Percentiles rank a stretch among this genome's conserved stretches.
Evolutionary conservation across 768 basidiomycete species (phyloP).

Genomic region (Wakefieldia striispora): DNA sequence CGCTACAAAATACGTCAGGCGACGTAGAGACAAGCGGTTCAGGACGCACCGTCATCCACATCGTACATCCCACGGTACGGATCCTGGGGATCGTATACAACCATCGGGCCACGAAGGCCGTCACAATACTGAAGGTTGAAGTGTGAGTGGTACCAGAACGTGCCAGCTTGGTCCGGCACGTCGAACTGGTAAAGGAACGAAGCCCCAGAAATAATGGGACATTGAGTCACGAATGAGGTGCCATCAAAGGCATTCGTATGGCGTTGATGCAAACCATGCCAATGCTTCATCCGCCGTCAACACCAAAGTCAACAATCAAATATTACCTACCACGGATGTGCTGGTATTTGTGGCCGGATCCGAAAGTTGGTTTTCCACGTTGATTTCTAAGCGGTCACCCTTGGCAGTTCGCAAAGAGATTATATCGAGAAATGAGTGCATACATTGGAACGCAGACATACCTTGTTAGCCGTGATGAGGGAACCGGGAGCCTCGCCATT

Average conservation of each 20-base stretch:
- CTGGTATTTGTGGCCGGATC: constrained; percentile 38
- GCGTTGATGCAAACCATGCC: constrained; percentile 50
- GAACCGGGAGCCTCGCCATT: constrained; percentile 42
- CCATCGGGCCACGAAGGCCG: constrained; percentile 47
- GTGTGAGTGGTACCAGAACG: constrained; percentile 51
- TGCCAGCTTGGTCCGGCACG: constrained; percentile 29
- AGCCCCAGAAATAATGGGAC: constrained; percentile 39
- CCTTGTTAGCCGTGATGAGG: constrained; percentile 41
- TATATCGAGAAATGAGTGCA: neutral
- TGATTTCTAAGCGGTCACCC: constrained; percentile 41
- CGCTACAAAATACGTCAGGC: constrained; percentile 17
- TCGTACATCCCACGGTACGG: constrained; percentile 33
- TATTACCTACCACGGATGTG: constrained; percentile 38
- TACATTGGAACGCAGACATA: neutral
- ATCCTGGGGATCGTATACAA: constrained; percentile 44
- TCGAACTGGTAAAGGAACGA: constrained; percentile 40
- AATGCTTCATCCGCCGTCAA: constrained; percentile 28
- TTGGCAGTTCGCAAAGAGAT: constrained; percentile 5
- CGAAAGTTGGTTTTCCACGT: constrained; percentile 39
- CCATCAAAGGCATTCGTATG: constrained; percentile 46
- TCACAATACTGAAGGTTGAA: constrained; percentile 54
- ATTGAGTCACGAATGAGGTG: constrained; percentile 45
- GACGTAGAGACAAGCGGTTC: neutral
- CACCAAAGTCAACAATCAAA: neutral
- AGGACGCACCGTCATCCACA: constrained; percentile 34